phyloP scores from a whole-genome alignment of 768 basidiomycete genomes.

The Podaxis sp. region DNA sequence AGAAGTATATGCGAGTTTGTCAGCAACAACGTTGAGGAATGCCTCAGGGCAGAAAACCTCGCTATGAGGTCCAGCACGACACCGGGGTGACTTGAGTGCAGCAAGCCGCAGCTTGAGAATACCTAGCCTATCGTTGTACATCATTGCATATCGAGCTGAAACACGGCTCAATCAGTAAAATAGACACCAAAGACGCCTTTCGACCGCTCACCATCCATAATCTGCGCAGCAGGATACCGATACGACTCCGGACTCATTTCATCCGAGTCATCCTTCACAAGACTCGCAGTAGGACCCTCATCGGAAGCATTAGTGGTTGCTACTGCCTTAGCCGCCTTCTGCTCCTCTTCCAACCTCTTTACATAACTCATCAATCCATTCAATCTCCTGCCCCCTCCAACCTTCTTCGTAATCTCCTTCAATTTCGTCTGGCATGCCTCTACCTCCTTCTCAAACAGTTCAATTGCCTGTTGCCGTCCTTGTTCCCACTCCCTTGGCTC shows the following conservation, averaged over 20 bases:
- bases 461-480: constrained; percentile 73
- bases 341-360: constrained; percentile 74
- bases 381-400: constrained; percentile 84
- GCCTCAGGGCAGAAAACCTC: constrained; percentile 94
- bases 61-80: constrained; percentile 82
- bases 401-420: constrained; percentile 80
- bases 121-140: constrained; percentile 77
- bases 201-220: constrained; percentile 78
- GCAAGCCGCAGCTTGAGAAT: constrained; percentile 85
- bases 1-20: constrained; percentile 94
- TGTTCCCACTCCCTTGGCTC: constrained; percentile 90
- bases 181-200: neutral
- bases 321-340: constrained; percentile 54
- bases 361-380: constrained; percentile 78
- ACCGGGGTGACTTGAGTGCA: constrained; percentile 87
- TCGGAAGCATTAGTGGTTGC: neutral
- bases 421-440: constrained; percentile 83
- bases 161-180: constrained; percentile 14
- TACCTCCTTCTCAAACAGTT: constrained; percentile 83
- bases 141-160: constrained; percentile 87
- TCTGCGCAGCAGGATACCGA: constrained; percentile 87
- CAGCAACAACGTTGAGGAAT: constrained; percentile 94
- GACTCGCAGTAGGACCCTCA: constrained; percentile 23
- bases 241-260: constrained; percentile 67
- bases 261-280: constrained; percentile 32